Conservation (phyloP, 805 yeast species). For the Pichia insulana region DNA sequence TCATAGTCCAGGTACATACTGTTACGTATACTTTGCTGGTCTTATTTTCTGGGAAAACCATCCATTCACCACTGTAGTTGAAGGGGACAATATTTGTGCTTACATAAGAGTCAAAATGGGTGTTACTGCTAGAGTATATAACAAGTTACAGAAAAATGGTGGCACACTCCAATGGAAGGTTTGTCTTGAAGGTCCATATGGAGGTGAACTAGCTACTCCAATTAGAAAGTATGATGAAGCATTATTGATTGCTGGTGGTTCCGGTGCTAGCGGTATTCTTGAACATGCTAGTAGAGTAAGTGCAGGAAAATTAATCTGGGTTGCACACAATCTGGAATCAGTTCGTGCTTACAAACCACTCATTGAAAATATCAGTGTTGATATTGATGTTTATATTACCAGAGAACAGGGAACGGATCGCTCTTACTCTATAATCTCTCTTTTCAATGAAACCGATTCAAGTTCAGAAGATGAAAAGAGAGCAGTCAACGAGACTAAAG, state of each 20-base stretch:
- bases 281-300: slow-evolving; percentile 30
- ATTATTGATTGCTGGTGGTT: slow-evolving; percentile 59
- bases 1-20: slow-evolving; percentile 47
- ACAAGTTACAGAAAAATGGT: slow-evolving; percentile 17
- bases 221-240: slow-evolving; percentile 40
- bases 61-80: slow-evolving; percentile 51
- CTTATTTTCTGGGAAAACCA: slow-evolving; percentile 60
- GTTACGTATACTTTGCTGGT: slow-evolving; percentile 47
- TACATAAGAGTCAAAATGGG: slow-evolving; percentile 46
- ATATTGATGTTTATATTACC: slow-evolving; percentile 32
- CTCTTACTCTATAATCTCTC: background rate
- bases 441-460: slow-evolving; percentile 3
- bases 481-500: background rate
- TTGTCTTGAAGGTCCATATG: slow-evolving; percentile 60
- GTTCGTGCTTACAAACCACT: slow-evolving; percentile 33
- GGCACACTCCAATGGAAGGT: slow-evolving; percentile 18
- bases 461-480: background rate
- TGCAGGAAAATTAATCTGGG: slow-evolving; percentile 48
- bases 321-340: slow-evolving; percentile 40
- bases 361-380: slow-evolving; percentile 21
- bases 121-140: slow-evolving; percentile 35
- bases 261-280: slow-evolving; percentile 53
- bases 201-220: slow-evolving; percentile 38
- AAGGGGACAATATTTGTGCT: slow-evolving; percentile 29
- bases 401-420: slow-evolving; percentile 18